phyloP scores from a whole-genome alignment of 805 yeast genomes.

The Barnettozyma pratensis region DNA sequence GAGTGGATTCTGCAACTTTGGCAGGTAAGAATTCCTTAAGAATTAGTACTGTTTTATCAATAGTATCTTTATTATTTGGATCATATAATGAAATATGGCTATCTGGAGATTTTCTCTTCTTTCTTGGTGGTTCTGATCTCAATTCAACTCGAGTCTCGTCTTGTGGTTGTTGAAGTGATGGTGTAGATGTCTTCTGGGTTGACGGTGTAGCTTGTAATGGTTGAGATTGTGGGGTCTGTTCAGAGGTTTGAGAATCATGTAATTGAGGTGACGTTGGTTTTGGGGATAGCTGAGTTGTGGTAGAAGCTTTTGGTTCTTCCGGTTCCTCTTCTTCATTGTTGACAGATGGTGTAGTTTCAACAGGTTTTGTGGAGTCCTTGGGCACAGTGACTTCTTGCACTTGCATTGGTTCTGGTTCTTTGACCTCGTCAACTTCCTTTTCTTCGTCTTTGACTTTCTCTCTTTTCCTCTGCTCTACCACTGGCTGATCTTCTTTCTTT shows the following conservation, averaged over 20 bases:
- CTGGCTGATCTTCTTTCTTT: too few species aligned
- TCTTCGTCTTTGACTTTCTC: background rate
- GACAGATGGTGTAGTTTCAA: too few species aligned
- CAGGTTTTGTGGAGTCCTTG: too few species aligned
- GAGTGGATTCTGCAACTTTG: conserved; percentile 49
- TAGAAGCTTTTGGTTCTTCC: background rate
- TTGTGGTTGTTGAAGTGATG: background rate
- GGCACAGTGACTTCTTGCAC: background rate
- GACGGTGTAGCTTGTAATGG: background rate
- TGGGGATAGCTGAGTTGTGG: background rate
- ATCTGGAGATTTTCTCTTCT: conserved; percentile 12
- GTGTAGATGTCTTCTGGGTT: background rate
- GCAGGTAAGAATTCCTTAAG: conserved; percentile 50
- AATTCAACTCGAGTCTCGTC: background rate
- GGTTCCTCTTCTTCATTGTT: background rate
- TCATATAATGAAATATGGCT: conserved; percentile 23
- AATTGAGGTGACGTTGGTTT: background rate
- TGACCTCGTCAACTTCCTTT: background rate
- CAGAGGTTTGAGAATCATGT: background rate
- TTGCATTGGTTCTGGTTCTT: background rate
- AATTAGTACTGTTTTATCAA: conserved; percentile 39
- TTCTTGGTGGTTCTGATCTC: conserved; percentile 3
- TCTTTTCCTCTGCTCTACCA: too few species aligned
- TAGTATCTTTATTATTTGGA: conserved; percentile 35
- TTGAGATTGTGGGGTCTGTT: background rate